Percentiles rank a stretch among this genome's conserved stretches.
Conservation (phyloP, 768 basidiomycete species). For the Baorangia bicolor region DNA sequence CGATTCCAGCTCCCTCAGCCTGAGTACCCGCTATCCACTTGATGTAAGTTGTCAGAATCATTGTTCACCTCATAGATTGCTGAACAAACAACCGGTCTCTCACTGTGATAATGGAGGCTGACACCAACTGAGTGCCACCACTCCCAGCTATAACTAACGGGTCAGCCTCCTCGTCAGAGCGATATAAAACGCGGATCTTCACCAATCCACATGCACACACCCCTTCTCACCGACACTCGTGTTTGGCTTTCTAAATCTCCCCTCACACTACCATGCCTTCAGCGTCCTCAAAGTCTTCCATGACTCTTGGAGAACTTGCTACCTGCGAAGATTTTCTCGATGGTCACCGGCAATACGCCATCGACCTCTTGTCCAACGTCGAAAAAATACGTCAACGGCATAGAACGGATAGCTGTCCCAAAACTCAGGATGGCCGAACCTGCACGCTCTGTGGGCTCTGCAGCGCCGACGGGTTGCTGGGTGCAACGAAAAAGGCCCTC, state of each 20-base stretch:
- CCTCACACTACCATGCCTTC: not conserved
- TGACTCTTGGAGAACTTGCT: slow-evolving; percentile 16
- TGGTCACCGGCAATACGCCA: slow-evolving; percentile 4
- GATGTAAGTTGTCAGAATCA: not conserved
- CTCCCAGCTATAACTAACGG: no score
- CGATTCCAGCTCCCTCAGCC: not conserved
- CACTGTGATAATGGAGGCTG: not conserved
- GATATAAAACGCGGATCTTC: not conserved
- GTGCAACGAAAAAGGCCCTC: slow-evolving; percentile 2
- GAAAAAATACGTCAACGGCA: slow-evolving; percentile 3
- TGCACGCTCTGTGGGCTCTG: slow-evolving; percentile 16
- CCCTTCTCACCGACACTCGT: no score
- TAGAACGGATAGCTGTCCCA: not conserved
- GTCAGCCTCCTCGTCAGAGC: slow-evolving; percentile 11
- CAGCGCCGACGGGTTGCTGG: slow-evolving; percentile 7
- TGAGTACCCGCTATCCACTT: not conserved
- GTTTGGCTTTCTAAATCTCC: not conserved
- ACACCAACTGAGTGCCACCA: not conserved
- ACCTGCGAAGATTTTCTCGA: slow-evolving; percentile 17
- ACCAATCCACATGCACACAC: not conserved
- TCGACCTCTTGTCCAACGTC: slow-evolving; percentile 10
- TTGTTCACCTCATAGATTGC: not conserved
- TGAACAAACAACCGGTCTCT: not conserved
- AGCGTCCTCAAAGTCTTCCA: not conserved
- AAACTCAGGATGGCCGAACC: not conserved